phyloP scores from a whole-genome alignment of 805 yeast species.

The Cyberlindnera subsufficiens region DNA sequence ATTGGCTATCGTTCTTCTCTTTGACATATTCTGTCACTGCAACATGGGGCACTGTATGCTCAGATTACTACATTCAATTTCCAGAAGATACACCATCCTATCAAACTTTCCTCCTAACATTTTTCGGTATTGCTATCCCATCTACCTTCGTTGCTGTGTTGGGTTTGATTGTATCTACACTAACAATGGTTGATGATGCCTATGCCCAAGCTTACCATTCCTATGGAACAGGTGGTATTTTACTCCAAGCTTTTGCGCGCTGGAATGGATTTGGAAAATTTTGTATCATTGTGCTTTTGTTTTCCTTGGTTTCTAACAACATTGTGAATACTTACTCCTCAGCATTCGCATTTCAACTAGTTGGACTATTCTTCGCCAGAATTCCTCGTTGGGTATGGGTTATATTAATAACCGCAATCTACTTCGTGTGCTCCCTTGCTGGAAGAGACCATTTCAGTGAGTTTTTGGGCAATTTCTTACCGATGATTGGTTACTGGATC shows the following conservation, averaged over 20 bases:
- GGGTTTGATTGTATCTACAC: conserved; percentile 61
- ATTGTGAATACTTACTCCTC: conserved; percentile 76
- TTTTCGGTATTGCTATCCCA: conserved; percentile 62
- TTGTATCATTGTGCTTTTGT: conserved; percentile 58
- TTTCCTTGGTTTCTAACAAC: conserved; percentile 78
- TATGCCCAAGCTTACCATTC: conserved; percentile 53
- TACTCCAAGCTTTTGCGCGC: conserved; percentile 55
- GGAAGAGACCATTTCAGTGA: conserved; percentile 70
- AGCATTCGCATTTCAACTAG: conserved; percentile 68
- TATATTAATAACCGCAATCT: conserved; percentile 53
- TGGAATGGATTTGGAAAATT: conserved; percentile 80
- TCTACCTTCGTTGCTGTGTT: conserved; percentile 69
- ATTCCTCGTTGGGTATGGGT: conserved; percentile 80
- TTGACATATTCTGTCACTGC: conserved; percentile 73
- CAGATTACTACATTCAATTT: conserved; percentile 77
- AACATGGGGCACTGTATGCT: conserved; percentile 85
- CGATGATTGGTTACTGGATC: conserved; percentile 91
- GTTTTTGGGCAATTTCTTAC: conserved; percentile 73
- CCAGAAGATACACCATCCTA: conserved; percentile 63
- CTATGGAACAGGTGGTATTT: conserved; percentile 71
- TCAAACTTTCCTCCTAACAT: conserved; percentile 53
- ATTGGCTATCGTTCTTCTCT: conserved; percentile 69
- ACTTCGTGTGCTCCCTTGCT: conserved; percentile 67
- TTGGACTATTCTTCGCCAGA: conserved; percentile 44
- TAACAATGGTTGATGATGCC: conserved; percentile 48